Conservation (phyloP, 164 flowering plant genomes). For the Piper betle region DNA sequence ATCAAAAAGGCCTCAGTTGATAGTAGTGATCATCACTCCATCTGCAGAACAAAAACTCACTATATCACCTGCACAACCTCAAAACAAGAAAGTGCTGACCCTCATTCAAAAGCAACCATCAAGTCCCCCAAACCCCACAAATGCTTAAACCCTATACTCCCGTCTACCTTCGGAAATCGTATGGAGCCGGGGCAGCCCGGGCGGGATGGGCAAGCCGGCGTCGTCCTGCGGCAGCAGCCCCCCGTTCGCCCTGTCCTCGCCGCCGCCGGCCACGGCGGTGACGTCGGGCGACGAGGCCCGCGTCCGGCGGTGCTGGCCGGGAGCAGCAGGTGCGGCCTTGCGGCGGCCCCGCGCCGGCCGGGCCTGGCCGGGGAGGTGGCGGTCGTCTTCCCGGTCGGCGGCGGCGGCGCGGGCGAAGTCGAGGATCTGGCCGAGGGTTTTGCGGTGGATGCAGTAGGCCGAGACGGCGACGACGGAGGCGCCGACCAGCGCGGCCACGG, state of each 20-base stretch:
- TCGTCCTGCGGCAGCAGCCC: conserved; percentile 21
- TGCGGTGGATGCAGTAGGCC: conserved; percentile 78
- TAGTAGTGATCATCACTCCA: no score
- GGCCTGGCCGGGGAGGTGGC: conserved; percentile 13
- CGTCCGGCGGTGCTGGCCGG: conserved; percentile 27
- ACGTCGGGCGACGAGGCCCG: conserved; percentile 37
- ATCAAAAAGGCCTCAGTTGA: no score
- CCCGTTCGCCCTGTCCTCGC: conserved; percentile 29
- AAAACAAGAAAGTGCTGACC: no score
- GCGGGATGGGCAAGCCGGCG: conserved; percentile 36
- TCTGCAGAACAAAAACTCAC: no score
- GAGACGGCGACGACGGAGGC: conserved; percentile 87
- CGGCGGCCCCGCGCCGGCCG: conserved; percentile 6
- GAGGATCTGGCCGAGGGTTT: conserved; percentile 62
- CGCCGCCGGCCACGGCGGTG: conserved; percentile 20
- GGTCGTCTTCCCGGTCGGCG: conserved; percentile 16
- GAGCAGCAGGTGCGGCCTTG: neutral
- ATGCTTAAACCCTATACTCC: conserved; percentile 12
- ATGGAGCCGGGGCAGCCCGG: conserved; percentile 68
- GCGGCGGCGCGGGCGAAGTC: conserved; percentile 67
- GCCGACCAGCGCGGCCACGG: conserved; percentile 85
- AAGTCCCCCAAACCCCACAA: conserved; percentile 3
- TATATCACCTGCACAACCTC: no score
- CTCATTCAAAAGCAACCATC: no score
- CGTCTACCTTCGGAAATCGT: conserved; percentile 65